Base-by-base conservation (phyloP, 1,284 basidiomycete genomes). In the Malassezia restricta region DNA sequence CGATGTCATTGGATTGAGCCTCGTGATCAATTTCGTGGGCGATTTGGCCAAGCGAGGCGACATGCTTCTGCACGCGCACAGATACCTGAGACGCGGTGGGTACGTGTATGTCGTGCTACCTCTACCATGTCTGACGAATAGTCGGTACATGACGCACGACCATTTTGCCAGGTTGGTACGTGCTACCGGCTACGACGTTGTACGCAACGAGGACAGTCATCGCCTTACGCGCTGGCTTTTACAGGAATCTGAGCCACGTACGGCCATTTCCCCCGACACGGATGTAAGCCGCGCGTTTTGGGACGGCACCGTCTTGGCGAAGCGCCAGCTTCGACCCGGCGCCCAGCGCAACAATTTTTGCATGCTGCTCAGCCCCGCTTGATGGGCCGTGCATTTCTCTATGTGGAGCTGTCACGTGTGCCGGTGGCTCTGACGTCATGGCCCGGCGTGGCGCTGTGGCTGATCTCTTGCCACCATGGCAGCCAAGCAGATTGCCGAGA, bases 1-100 rank as follows among this genome's bases (percentile, higher is more conserved):
- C 51, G 74, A 76, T 54, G 61, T 76, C 40, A 72, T 76, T 17
- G 62, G 62, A 5, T 61, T 76, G 12, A 73, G 68, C 35, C 64
- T 76, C 17, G 76, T 76, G 15, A 52, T 76, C 59, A 76, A 76
- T 59, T 76, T 74, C 57, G 71, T 73, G 12, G 76, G 76, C 15
- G 66, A 70, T 38, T 54, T 76, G 1, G 43, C 56, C 11, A 63
- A 71, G 44, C 58, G 75, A 12, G 47, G 48, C 12, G 61, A 61
- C 20, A 68, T 68, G 61, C 58, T 71, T 2, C 37, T 63, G 8
- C 67, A 66, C 41, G 62, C 66, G 8, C 68, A 71, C 59, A 50
- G 57, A 43, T 70, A 66, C 38, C 46, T 71, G 12, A 43, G 33
- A n/a, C 54, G 60, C 1, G 32, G 40, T 0, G 75, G 75, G 3